Percentiles rank a stretch among this genome's conserved stretches.
These are phyloP conservation scores for Plasmodium vivax DNA, from an alignment of 169 alveolate genomes.

Conservation along the genomic window DNA sequence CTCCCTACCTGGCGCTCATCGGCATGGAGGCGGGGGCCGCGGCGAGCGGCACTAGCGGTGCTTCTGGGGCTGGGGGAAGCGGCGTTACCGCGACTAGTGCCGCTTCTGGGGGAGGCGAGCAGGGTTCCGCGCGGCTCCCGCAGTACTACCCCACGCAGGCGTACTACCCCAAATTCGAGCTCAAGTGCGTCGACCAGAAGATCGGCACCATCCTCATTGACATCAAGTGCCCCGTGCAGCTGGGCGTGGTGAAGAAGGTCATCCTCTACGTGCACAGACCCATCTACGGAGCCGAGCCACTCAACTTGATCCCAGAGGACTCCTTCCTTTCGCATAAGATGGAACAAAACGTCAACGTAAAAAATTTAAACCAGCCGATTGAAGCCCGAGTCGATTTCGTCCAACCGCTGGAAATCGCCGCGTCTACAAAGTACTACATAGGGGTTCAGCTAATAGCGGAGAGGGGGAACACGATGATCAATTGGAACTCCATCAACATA, in stretches of 20 bases:
- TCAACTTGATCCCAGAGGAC: conserved; percentile 74
- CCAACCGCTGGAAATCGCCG: conserved; percentile 82
- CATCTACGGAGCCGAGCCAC: conserved; percentile 81
- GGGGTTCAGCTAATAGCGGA: conserved; percentile 83
- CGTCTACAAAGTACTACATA: conserved; percentile 80
- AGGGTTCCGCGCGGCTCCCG: background rate
- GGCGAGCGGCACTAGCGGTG: background rate
- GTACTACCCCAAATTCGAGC: conserved; percentile 73
- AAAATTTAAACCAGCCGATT: conserved; percentile 72
- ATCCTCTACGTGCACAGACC: conserved; percentile 81
- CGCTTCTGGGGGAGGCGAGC: background rate
- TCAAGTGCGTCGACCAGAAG: conserved; percentile 80
- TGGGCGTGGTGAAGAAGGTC: conserved; percentile 75
- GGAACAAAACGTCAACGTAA: conserved; percentile 72
- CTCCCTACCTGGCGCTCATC: conserved; percentile 57
- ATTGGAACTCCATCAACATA: conserved; percentile 80
- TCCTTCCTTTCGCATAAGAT: conserved; percentile 51
- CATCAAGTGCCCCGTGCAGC: conserved; percentile 76
- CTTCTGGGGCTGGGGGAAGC: background rate
- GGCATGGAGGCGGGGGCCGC: conserved; percentile 13
- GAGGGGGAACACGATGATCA: conserved; percentile 79
- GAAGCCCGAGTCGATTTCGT: conserved; percentile 79
- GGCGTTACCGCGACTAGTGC: background rate
- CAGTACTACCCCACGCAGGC: conserved; percentile 70
- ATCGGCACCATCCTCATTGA: conserved; percentile 76